Evolutionary conservation across 2,329 filamentous ascomycete species (phyloP), one percentile per base, ranked within the genome.

Genomic region (Raffaelea albimanens): DNA sequence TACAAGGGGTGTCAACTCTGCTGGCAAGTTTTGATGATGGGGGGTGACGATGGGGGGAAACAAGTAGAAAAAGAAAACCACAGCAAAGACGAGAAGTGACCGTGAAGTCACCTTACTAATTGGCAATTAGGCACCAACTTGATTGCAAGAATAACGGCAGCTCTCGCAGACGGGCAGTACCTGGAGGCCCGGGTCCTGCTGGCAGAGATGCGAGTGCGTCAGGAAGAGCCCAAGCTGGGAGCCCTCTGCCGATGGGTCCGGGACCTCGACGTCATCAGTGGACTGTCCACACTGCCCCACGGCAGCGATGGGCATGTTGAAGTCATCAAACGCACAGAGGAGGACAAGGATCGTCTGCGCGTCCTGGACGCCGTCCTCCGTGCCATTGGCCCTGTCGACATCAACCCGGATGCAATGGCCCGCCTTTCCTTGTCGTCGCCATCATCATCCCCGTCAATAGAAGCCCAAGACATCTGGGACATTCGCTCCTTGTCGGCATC

Each of bases 231-330:
- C 0, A 83, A 83, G 54, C 64, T 86, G 0, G 83, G 83, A 19
- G 80, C 82, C 2, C 63, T 86, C 8, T 85, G 82, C 60, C 76
- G 83, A 48, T 87, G 83, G 83, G 82, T 86, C 4, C 73, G 83
- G 49, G 82, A 85, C 57, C 66, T 86, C 22, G 82, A 86, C 56
- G 76, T 85, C 21, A 76, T 85, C 44, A 83, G 78, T 53, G 81
- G 81, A 2, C 63, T 85, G 8, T 78, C 78, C 3, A 77, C 78
- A 20, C 68, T 75, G 46, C 66, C 75, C 0, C 67, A 67, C 2
- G 69, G 69, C 3, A 62, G 65, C 41, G 59, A 60, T 36, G 57
- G 53, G 14, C 57, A 51, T 1, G 53, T 61, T 3, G 55, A 66
- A 34, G 31, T n/a, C n/a, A n/a, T n/a, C n/a, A n/a, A n/a, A 46